Conservation (phyloP, 1,139 yeast species). For the Groenewaldozyma sp. region DNA sequence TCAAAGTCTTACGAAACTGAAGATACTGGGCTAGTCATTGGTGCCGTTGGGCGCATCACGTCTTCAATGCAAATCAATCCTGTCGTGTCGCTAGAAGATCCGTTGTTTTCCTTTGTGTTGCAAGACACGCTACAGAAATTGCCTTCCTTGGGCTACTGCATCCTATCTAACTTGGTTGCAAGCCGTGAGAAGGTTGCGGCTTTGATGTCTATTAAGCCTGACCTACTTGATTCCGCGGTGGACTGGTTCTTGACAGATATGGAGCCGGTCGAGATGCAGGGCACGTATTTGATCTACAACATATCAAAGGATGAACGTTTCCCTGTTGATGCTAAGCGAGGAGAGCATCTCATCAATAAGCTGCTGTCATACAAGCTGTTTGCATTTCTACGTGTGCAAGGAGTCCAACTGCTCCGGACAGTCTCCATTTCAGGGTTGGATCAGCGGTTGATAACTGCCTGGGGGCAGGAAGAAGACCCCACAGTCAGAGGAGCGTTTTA, state of each 20-base stretch:
- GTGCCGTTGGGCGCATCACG: neutral
- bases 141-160: neutral
- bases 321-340: neutral
- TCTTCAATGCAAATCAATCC: neutral
- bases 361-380: neutral
- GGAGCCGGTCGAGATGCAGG: neutral
- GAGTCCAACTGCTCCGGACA: neutral
- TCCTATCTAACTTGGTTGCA: neutral
- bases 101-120: neutral
- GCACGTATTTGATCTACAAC: neutral
- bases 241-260: neutral
- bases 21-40: neutral
- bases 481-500: neutral
- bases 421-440: neutral
- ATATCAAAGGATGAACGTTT: neutral
- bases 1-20: neutral
- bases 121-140: neutral
- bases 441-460: neutral
- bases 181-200: neutral
- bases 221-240: neutral
- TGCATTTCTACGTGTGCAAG: neutral
- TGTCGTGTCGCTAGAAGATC: neutral
- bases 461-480: constrained; percentile 1
- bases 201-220: neutral
- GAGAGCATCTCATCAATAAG: neutral